Conservation (phyloP, 75 land plant genomes). For the Azolla pinnata region DNA sequence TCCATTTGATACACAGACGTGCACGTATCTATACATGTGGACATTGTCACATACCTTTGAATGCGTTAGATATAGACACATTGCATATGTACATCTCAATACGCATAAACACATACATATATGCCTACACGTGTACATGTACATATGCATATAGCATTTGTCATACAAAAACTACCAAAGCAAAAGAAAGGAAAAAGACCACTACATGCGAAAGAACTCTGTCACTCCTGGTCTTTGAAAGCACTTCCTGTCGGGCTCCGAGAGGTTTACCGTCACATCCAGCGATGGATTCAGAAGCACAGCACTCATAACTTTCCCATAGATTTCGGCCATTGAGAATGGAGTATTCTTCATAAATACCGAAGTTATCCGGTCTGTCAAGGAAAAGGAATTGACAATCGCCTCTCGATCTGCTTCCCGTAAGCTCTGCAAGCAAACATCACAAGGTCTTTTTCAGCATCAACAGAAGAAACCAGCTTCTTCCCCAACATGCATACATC, state of each 20-base stretch:
- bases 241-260: background rate
- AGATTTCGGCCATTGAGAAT: background rate
- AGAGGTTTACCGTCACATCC: background rate
- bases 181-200: no score
- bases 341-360: background rate
- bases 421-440: constrained; percentile 7
- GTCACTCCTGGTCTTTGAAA: background rate
- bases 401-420: background rate
- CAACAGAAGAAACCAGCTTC: no score
- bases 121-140: no score
- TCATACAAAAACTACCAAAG: background rate
- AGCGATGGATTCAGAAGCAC: background rate
- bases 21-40: no score
- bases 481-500: no score
- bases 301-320: background rate
- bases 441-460: no score
- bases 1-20: no score
- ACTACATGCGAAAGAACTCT: background rate
- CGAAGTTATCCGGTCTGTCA: constrained; percentile 2
- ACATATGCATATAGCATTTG: background rate
- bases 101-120: no score
- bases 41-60: no score
- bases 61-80: no score
- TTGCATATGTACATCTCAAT: no score
- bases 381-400: constrained; percentile 2